A percentile compares a stretch with the other conserved stretches of the same genome.
Evolutionary conservation across 345 rosid genomes (phyloP).

Genomic region (Euphorbia lathyris): DNA sequence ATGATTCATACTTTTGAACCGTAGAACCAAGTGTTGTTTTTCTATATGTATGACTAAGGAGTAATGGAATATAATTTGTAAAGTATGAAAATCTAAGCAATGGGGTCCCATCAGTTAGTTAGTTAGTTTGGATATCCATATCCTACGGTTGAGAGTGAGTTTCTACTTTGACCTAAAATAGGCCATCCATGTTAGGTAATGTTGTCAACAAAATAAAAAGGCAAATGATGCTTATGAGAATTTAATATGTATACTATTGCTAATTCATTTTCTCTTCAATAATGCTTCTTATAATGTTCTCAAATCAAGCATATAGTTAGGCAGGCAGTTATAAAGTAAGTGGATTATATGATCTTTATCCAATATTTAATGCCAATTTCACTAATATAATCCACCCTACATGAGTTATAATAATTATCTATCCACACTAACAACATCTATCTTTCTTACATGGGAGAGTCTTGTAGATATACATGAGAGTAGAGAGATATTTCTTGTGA

Average conservation of each 20-base stretch:
- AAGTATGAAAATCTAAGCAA: no score
- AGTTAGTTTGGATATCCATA: neutral
- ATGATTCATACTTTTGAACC: no score
- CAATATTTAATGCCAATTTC: neutral
- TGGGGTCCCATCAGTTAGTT: slow-evolving; percentile 2
- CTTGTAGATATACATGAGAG: no score
- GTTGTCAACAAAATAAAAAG: neutral
- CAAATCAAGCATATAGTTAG: neutral
- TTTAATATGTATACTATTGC: neutral
- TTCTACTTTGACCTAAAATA: slow-evolving; percentile 6
- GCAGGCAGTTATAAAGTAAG: neutral
- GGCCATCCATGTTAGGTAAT: neutral
- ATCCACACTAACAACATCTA: no score
- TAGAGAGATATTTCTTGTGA: no score
- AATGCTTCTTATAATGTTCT: neutral
- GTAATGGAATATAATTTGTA: neutral
- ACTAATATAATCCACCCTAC: no score
- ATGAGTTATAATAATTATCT: no score
- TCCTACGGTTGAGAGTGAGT: no score
- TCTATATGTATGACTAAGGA: neutral
- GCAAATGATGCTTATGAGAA: neutral
- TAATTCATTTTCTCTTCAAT: no score
- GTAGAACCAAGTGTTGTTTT: no score
- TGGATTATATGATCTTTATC: neutral
- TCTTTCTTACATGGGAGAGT: no score